These are phyloP conservation scores for Leishmania braziliensis DNA, from an alignment of 208 protist species.

Conservation along the genomic window DNA sequence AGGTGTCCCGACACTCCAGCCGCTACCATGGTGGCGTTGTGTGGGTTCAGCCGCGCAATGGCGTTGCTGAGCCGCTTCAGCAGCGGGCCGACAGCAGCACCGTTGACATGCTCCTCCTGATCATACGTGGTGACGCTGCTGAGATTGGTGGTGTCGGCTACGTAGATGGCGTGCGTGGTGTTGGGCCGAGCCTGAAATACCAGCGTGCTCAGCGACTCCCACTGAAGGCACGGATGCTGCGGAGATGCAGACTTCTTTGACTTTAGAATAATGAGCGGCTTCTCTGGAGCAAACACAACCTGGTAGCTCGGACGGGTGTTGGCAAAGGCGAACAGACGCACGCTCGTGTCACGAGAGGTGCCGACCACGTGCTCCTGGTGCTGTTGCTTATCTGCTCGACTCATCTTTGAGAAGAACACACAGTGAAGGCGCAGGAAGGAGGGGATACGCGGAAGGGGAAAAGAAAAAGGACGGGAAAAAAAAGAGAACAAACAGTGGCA, in stretches of 20 bases:
- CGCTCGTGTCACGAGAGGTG: conserved; percentile 54
- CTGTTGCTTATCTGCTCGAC: conserved; percentile 68
- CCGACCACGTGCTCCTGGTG: conserved; percentile 65
- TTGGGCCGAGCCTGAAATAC: conserved; percentile 71
- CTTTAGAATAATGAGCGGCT: conserved; percentile 76
- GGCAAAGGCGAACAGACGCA: conserved; percentile 79
- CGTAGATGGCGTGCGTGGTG: conserved; percentile 76
- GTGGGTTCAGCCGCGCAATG: conserved; percentile 69
- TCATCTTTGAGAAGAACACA: conserved; percentile 35
- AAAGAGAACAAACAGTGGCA: background rate
- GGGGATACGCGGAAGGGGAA: background rate
- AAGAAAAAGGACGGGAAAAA: conserved; percentile 7
- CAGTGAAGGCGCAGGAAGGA: background rate
- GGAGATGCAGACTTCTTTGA: conserved; percentile 39
- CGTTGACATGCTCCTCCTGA: conserved; percentile 61
- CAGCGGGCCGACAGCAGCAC: conserved; percentile 47
- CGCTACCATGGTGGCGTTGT: conserved; percentile 73
- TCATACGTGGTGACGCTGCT: conserved; percentile 31
- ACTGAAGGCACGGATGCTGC: conserved; percentile 78
- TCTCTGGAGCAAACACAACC: conserved; percentile 73
- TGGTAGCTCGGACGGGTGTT: conserved; percentile 69
- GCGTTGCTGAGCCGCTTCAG: conserved; percentile 70
- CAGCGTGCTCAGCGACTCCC: conserved; percentile 58
- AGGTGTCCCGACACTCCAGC: conserved; percentile 61
- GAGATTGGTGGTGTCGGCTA: conserved; percentile 60